phyloP scores from a whole-genome alignment of 768 basidiomycete species.

The Trametes cingulata region DNA sequence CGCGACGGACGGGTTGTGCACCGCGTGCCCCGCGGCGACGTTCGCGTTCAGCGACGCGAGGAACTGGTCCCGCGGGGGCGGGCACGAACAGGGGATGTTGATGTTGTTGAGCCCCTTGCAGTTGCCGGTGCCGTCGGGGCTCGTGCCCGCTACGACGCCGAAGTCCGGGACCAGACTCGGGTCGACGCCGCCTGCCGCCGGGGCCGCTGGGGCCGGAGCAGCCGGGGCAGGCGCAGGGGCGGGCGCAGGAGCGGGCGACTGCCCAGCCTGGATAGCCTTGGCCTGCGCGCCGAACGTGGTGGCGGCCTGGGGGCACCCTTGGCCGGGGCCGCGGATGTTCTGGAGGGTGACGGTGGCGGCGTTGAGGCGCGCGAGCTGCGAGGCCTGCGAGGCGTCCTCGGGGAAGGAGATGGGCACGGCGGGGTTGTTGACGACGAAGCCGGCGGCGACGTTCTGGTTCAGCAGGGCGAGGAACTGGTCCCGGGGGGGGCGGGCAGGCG shows the following conservation, averaged over 20 bases:
- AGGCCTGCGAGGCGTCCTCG: constrained; percentile 38
- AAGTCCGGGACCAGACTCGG: constrained; percentile 28
- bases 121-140: constrained; percentile 32
- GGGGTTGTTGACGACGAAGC: constrained; percentile 44
- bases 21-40: constrained; percentile 60
- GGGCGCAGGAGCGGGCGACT: constrained; percentile 15
- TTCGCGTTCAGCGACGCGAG: constrained; percentile 41
- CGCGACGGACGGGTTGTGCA: constrained; percentile 59
- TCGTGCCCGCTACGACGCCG: constrained; percentile 19
- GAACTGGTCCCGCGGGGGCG: constrained; percentile 37
- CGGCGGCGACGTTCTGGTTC: constrained; percentile 42
- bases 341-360: constrained; percentile 66
- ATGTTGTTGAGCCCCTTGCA: constrained; percentile 40
- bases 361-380: constrained; percentile 45
- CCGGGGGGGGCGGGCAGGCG: constrained; percentile 37
- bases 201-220: neutral
- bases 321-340: constrained; percentile 65
- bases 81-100: constrained; percentile 44
- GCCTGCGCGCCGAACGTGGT: constrained; percentile 53
- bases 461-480: constrained; percentile 34
- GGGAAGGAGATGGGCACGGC: constrained; percentile 43
- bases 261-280: constrained; percentile 18
- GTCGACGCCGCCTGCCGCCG: constrained; percentile 24
- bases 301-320: constrained; percentile 62
- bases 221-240: constrained; percentile 14